Conservation (phyloP, 257 asterid species). For the Cruciata laevipes region DNA sequence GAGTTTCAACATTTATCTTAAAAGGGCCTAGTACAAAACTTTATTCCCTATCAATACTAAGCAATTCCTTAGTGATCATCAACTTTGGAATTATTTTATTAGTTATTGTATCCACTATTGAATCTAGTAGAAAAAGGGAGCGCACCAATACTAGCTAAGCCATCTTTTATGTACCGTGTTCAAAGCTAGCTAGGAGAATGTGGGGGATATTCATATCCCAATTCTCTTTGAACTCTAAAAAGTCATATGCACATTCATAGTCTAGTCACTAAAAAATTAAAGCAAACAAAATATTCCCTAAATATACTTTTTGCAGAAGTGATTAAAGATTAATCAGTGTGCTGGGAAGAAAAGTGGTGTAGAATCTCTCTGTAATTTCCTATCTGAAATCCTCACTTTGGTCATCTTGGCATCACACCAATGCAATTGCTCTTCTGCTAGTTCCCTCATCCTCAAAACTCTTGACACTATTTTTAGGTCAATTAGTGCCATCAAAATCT, state of each 20-base stretch:
- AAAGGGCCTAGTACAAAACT: not conserved
- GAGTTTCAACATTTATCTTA: not conserved
- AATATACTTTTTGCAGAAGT: not conserved
- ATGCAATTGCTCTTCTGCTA: slow-evolving; percentile 66
- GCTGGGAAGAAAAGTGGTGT: slow-evolving; percentile 90
- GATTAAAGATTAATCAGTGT: slow-evolving; percentile 19
- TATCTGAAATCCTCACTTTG: slow-evolving; percentile 70
- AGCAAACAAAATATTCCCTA: slow-evolving; percentile 10
- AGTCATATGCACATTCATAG: slow-evolving; percentile 26
- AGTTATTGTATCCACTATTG: not conserved
- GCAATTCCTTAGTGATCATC: not conserved
- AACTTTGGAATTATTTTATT: not conserved
- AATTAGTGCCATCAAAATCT: slow-evolving; percentile 56
- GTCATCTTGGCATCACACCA: slow-evolving; percentile 95
- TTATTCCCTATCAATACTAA: not conserved
- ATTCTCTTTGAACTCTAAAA: not conserved
- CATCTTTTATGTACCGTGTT: not conserved
- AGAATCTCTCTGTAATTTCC: slow-evolving; percentile 74
- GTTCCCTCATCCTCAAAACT: slow-evolving; percentile 65
- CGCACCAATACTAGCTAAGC: not conserved
- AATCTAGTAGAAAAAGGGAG: not conserved
- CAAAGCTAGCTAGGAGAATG: not conserved
- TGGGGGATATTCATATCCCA: slow-evolving; percentile 20
- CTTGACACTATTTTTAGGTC: slow-evolving; percentile 82
- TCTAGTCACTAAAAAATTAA: slow-evolving; percentile 31